phyloP scores from a whole-genome alignment of 139 green algal species.

The Ostreobium quekettii region DNA sequence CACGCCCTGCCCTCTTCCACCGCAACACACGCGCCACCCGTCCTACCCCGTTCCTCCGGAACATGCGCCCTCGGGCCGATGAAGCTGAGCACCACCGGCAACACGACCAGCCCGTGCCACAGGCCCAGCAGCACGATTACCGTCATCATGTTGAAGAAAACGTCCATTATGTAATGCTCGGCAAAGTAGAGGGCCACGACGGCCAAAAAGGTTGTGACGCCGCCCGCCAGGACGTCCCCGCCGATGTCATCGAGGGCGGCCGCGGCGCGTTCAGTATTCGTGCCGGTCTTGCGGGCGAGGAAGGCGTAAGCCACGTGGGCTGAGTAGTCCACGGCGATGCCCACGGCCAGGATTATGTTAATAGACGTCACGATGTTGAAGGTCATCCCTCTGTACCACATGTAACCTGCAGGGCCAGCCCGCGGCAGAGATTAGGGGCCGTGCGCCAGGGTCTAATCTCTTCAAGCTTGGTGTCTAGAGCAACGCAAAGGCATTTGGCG shows the following conservation, averaged over 20 bases:
- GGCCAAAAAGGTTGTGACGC: constrained; percentile 39
- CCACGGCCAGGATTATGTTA: constrained; percentile 46
- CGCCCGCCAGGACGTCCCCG: constrained; percentile 36
- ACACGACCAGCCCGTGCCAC: constrained; percentile 9
- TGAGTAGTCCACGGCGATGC: constrained; percentile 48
- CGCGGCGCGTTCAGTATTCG: constrained; percentile 21
- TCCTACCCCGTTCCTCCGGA: no score
- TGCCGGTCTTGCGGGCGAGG: constrained; percentile 24
- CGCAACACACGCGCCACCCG: no score
- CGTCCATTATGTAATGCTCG: constrained; percentile 33
- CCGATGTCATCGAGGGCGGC: constrained; percentile 33
- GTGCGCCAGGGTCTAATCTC: no score
- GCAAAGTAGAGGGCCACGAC: constrained; percentile 23
- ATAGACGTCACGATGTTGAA: constrained; percentile 45
- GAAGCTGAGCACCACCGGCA: background rate
- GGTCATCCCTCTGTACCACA: constrained; percentile 33
- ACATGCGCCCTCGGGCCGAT: no score
- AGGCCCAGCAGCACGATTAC: background rate
- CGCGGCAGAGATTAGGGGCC: no score
- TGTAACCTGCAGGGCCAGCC: constrained; percentile 26
- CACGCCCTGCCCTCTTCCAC: no score
- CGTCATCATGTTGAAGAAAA: constrained; percentile 13
- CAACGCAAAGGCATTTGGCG: no score
- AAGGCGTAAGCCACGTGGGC: constrained; percentile 43
- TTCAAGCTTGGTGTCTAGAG: no score